Conservation (phyloP, 2,329 filamentous ascomycete genomes). For the Erysiphe neolycopersici region DNA sequence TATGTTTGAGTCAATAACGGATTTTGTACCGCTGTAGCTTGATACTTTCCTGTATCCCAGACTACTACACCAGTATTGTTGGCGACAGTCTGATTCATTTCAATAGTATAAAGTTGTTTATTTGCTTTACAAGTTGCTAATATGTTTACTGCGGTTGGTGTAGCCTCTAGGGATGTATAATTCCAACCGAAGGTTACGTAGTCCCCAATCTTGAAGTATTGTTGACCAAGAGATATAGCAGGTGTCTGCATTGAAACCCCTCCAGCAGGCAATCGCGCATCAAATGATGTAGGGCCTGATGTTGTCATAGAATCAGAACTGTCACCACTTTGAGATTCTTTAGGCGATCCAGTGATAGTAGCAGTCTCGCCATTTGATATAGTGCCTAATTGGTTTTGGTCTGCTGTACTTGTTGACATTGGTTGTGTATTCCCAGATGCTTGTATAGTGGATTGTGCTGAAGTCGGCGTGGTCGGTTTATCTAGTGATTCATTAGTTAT, state of each 20-base stretch:
- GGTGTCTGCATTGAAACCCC: conserved; percentile 27
- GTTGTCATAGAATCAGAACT: conserved; percentile 2
- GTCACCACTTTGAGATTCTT: not conserved
- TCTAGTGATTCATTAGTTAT: not conserved
- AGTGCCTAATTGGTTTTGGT: not conserved
- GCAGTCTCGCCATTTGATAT: not conserved
- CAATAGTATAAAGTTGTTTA: conserved; percentile 30
- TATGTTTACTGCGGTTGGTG: conserved; percentile 32
- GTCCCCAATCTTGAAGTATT: conserved; percentile 33
- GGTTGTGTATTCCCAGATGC: not conserved
- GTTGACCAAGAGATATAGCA: conserved; percentile 17
- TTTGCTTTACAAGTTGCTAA: conserved; percentile 27
- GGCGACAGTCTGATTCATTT: conserved; percentile 32
- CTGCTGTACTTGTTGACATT: not conserved
- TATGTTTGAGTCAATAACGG: conserved; percentile 28
- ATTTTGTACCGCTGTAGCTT: conserved; percentile 16
- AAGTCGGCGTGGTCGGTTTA: not conserved
- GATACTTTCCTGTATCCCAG: conserved; percentile 29
- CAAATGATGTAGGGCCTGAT: conserved; percentile 13
- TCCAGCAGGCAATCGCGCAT: conserved; percentile 21
- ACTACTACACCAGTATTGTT: conserved; percentile 23
- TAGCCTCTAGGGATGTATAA: conserved; percentile 31
- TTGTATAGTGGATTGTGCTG: not conserved
- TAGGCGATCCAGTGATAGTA: conserved; percentile 1
- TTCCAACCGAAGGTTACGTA: conserved; percentile 35